Evolutionary conservation across 2,329 filamentous ascomycete genomes (phyloP), one percentile per base, ranked within the genome.

Genomic region (Ophiostoma sp.): DNA sequence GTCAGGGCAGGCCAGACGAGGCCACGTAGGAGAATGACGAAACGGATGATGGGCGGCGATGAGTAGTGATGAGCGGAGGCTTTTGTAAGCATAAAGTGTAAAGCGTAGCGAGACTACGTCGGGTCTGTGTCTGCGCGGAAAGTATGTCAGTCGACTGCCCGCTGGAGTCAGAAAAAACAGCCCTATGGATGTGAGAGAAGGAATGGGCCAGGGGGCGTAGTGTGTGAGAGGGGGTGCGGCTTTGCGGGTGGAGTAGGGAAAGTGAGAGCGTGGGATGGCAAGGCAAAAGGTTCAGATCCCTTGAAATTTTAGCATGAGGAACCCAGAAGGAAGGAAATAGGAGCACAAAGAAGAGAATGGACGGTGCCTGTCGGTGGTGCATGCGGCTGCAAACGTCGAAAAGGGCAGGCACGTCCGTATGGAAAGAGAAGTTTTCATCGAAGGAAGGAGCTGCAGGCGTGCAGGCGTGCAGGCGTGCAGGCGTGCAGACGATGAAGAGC

Each of bases 101-200:
- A 55, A 31, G 39, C 39, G 22, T 45, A 45, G 42, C 11, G 61
- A 25, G n/a, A n/a, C 19, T 55, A n/a, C 42, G 19, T 15, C 45
- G 7, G 45, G 19, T 19, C n/a, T n/a, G 33, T 8, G 28, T 22
- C 28, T 17, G 57, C 15, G 28, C 57, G 31, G 55, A 19, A 33
- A 31, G 22, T 28, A 11, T 39, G 59, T 25, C 33, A n/a, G 59
- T 25, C 59, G 36, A 64, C 59, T 33, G 59, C 33, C 42, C 39
- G 64, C 17, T 33, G 25, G 7, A n/a, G 64, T 42, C 3, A 57
- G 11, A 11, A n/a, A 12, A 45, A 48, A 66, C 64, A 69, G 64
- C 64, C 64, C 64, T 69, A 69, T 69, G 64, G 25, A 69, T 48
- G 59, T 48, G 42, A 48, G 42, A 42, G 63, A 42, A 68, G 45